phyloP scores from a whole-genome alignment of 2,329 filamentous ascomycete genomes.

The Pestalotiopsis sp. region DNA sequence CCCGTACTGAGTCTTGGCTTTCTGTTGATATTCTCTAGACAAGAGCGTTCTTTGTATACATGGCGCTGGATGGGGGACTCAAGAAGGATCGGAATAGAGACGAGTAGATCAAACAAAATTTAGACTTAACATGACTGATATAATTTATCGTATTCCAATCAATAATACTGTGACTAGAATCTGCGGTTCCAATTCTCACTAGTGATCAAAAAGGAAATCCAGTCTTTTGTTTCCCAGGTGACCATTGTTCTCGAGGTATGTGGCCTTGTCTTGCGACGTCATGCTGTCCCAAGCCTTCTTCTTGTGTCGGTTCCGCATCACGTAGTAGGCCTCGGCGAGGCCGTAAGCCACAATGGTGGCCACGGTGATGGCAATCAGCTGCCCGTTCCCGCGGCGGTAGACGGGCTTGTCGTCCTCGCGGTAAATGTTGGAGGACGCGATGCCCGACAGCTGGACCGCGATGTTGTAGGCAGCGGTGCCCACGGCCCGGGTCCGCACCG shows the following conservation, averaged over 20 bases:
- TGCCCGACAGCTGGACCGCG: constrained; percentile 48
- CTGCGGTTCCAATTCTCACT: neutral
- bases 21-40: neutral
- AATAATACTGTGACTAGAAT: neutral
- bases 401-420: constrained; percentile 48
- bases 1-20: neutral
- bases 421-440: constrained; percentile 50
- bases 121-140: neutral
- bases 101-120: neutral
- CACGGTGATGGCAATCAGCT: constrained; percentile 33
- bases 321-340: constrained; percentile 21
- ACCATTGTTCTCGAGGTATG: constrained; percentile 1
- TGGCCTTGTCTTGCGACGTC: constrained; percentile 5
- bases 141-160: neutral
- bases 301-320: constrained; percentile 1
- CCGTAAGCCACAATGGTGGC: constrained; percentile 35
- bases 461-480: constrained; percentile 43
- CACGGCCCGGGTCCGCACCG: constrained; percentile 40
- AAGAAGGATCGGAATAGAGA: neutral
- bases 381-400: constrained; percentile 39
- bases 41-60: neutral
- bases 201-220: constrained; percentile 7
- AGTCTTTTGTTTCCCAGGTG: constrained; percentile 8
- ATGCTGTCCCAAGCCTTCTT: neutral
- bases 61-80: neutral